Base-by-base conservation (phyloP, 495 filamentous ascomycete species). In the Hypomontagnella submonticulosa region DNA sequence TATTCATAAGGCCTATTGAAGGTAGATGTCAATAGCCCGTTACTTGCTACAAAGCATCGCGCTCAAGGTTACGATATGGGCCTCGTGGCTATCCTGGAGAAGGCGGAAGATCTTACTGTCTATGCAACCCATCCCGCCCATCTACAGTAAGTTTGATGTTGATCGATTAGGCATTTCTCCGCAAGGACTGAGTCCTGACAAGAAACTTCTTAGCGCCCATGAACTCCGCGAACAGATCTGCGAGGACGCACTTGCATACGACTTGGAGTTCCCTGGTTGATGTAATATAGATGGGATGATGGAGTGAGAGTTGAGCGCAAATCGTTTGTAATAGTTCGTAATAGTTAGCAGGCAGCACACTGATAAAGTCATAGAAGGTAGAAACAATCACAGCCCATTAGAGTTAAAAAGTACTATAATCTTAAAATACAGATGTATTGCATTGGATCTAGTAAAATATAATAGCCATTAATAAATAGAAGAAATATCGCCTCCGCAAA, bases 111-210 rank as follows among this genome's bases (percentile, higher is more conserved):
- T 30, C 4, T 64, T 1, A 16, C n/a, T 9, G 46, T 11, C 4
- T 64, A 58, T 13, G 36, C 32, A 10, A 12, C 53, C 18, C 61
- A 64, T 33, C 61, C 61, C 23, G 53, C 61, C 23, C 61, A 64
- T 15, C 27, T 44, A 27, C 9, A 23, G 61, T 64, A 64, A 11
- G 53, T 47, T 9, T 27, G 9, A 32, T 13, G 7, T 16, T 10
- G 7, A 8, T 44, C 27, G 15, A 0, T 57, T 7, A 46, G 27
- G 15, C 32, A 37, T 15, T n/a, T 37, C 36, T 19, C 23, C 37
- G 15, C 9, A 7, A 12, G 6, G 15, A 53, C 53, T 64, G n/a
- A n/a, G n/a, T n/a, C n/a, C n/a, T n/a, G 20, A 64, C 46, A 41
- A 2, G 38, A 6, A 27, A 43, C 30, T 36, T 15, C 19, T 9